Conservation (phyloP, 768 basidiomycete species). For the Auricularia sp. region DNA sequence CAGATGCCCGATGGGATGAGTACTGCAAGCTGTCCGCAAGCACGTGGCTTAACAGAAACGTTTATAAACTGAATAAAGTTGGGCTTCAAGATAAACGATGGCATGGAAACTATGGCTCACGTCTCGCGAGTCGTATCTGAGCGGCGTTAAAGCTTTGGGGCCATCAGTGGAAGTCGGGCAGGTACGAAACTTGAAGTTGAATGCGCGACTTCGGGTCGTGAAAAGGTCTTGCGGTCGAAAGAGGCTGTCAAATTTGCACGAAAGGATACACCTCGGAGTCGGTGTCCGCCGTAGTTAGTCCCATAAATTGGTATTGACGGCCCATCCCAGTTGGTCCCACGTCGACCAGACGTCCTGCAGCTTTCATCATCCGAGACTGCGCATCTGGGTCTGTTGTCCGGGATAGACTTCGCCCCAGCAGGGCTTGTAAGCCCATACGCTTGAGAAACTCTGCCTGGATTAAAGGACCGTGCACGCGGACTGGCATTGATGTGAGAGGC, state of each 20-base stretch:
- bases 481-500: neutral
- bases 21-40: no score
- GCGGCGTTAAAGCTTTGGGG: no score
- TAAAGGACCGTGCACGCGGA: slow-evolving; percentile 50
- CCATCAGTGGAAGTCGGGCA: no score
- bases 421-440: slow-evolving; percentile 63
- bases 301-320: neutral
- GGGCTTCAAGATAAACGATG: no score
- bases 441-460: slow-evolving; percentile 68
- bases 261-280: neutral
- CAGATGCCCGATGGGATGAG: no score
- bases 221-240: no score
- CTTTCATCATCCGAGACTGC: slow-evolving; percentile 22
- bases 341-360: neutral
- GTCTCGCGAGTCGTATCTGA: no score
- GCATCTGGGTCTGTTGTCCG: slow-evolving; percentile 39
- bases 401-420: slow-evolving; percentile 50
- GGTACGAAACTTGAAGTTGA: no score
- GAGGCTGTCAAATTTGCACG: neutral
- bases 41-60: no score
- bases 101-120: no score
- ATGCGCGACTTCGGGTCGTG: no score
- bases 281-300: neutral
- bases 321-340: neutral
- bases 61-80: no score